phyloP scores from a whole-genome alignment of 192 early-diverging fungal genomes.

The Backusella luteola region DNA sequence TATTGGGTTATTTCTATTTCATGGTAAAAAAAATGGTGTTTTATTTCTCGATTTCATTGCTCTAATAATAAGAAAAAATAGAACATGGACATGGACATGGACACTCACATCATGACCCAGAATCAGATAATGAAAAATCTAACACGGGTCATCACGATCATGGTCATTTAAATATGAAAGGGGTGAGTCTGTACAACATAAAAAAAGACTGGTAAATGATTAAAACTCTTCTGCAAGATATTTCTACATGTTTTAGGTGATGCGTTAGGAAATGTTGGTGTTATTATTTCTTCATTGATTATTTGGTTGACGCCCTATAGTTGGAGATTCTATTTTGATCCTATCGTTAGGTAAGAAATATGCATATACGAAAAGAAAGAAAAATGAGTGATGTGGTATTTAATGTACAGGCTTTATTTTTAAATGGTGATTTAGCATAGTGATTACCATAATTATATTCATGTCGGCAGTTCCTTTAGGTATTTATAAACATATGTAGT shows the following conservation, averaged over 20 bases:
- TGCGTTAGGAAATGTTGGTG: conserved; percentile 83
- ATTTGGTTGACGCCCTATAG: conserved; percentile 65
- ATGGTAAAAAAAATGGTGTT: conserved; percentile 43
- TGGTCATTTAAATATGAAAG: conserved; percentile 54
- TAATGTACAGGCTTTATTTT: neutral
- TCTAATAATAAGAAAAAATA: neutral
- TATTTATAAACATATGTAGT: conserved; percentile 5
- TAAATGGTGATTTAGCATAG: conserved; percentile 29
- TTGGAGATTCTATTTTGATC: conserved; percentile 87
- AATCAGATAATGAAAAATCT: conserved; percentile 22
- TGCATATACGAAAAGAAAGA: neutral
- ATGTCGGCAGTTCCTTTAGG: conserved; percentile 45
- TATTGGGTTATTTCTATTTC: conserved; percentile 79
- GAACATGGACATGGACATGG: conserved; percentile 59
- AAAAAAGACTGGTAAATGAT: neutral
- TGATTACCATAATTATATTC: conserved; percentile 66
- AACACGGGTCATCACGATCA: conserved; percentile 23
- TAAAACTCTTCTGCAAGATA: conserved; percentile 35
- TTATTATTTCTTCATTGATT: conserved; percentile 76
- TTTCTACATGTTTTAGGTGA: conserved; percentile 93
- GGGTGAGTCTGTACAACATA: conserved; percentile 23
- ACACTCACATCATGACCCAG: conserved; percentile 45
- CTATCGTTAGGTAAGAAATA: conserved; percentile 59
- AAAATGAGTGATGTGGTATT: neutral
- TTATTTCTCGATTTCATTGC: neutral